These are phyloP conservation scores for Clitopilus hobsonii DNA, from an alignment of 768 basidiomycete species.

Conservation along the genomic window DNA sequence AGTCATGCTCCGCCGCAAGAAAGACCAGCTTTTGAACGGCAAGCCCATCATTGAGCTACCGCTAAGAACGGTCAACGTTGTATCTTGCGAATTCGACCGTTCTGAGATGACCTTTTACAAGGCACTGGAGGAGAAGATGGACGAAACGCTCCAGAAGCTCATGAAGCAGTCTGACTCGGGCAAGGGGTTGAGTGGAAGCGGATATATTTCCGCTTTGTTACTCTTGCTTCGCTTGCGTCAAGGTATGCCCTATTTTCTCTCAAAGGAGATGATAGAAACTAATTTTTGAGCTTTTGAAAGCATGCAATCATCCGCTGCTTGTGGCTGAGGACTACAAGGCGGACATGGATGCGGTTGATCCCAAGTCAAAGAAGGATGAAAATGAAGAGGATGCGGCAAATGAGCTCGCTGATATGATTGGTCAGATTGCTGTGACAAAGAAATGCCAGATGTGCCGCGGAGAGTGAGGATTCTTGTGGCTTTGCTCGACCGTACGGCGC, in stretches of 20 bases:
- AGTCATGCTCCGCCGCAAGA: constrained; percentile 87
- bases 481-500: neutral
- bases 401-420: constrained; percentile 72
- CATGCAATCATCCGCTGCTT: constrained; percentile 86
- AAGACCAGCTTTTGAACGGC: constrained; percentile 69
- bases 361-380: constrained; percentile 48
- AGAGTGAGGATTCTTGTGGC: constrained; percentile 41
- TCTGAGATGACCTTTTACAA: constrained; percentile 80
- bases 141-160: constrained; percentile 61
- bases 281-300: constrained; percentile 31
- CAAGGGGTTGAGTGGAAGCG: constrained; percentile 23
- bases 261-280: neutral
- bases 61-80: constrained; percentile 59
- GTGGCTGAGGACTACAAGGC: constrained; percentile 71
- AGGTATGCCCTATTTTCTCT: constrained; percentile 40
- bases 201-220: constrained; percentile 67
- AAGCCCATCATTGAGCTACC: constrained; percentile 82
- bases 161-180: constrained; percentile 33
- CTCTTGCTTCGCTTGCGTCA: constrained; percentile 83
- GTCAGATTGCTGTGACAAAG: constrained; percentile 59
- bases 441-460: constrained; percentile 79
- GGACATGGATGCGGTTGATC: constrained; percentile 75
- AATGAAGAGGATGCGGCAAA: constrained; percentile 60
- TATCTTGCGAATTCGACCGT: constrained; percentile 73
- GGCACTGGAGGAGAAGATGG: constrained; percentile 65